phyloP scores from a whole-genome alignment of 2,329 filamentous ascomycete species.

The Clarireedia paspali region DNA sequence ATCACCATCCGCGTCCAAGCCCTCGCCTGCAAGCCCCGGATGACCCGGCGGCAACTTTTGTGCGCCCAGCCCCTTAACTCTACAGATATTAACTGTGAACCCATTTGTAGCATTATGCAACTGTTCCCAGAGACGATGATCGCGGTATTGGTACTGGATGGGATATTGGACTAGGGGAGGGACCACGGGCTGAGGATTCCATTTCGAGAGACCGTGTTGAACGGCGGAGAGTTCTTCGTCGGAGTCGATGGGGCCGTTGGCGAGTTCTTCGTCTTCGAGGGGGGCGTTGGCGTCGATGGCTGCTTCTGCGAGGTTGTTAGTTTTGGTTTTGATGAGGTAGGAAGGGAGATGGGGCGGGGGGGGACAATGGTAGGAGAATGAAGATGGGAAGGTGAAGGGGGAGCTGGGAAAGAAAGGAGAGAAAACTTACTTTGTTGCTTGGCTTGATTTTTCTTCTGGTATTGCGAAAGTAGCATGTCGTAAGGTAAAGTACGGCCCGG shows the following conservation, averaged over 20 bases:
- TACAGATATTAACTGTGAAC: constrained; percentile 58
- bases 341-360: background rate
- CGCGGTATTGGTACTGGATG: constrained; percentile 55
- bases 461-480: constrained; percentile 80
- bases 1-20: constrained; percentile 50
- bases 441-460: constrained; percentile 97
- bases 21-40: constrained; percentile 37
- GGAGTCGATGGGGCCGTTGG: constrained; percentile 76
- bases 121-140: constrained; percentile 56
- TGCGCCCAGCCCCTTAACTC: constrained; percentile 44
- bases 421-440: constrained; percentile 79
- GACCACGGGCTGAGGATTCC: constrained; percentile 71
- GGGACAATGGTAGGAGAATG: constrained; percentile 9
- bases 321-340: background rate
- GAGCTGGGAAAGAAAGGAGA: background rate
- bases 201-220: constrained; percentile 71
- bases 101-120: constrained; percentile 59
- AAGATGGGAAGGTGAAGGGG: constrained; percentile 7
- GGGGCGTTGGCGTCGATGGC: constrained; percentile 92
- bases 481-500: constrained; percentile 83
- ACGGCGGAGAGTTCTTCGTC: constrained; percentile 90
- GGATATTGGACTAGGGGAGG: constrained; percentile 55
- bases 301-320: constrained; percentile 55
- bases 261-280: constrained; percentile 73
- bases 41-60: constrained; percentile 47